A percentile compares a stretch with the other conserved stretches of the same genome.
Evolutionary conservation across 106 monocot genomes (phyloP).

Genomic region (Allium sativum): DNA sequence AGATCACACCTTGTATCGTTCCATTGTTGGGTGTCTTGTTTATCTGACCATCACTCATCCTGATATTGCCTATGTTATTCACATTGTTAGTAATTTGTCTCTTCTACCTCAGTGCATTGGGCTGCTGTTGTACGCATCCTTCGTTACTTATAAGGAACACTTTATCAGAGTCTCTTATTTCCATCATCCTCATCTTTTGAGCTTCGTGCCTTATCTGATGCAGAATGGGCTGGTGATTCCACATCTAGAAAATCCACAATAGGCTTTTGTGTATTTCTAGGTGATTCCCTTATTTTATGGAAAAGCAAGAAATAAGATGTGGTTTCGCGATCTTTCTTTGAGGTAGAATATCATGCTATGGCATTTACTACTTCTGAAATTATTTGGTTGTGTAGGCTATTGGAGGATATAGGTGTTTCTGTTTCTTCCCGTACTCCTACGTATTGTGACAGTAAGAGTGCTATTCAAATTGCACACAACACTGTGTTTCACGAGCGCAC

Average conservation of each 20-base stretch:
- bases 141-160: too few species aligned
- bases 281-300: slow-evolving; percentile 3
- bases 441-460: background rate
- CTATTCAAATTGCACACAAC: too few species aligned
- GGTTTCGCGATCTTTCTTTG: background rate
- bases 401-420: background rate
- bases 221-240: background rate
- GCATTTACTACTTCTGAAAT: background rate
- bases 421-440: background rate
- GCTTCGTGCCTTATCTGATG: background rate
- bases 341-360: background rate
- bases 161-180: too few species aligned
- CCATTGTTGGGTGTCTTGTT: too few species aligned
- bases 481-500: too few species aligned
- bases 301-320: slow-evolving; percentile 4
- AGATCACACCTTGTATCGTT: too few species aligned
- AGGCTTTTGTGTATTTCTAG: background rate
- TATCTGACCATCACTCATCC: too few species aligned
- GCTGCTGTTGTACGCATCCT: too few species aligned
- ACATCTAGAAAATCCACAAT: background rate
- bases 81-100: too few species aligned
- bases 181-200: background rate
- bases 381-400: background rate
- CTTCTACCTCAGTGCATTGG: background rate
- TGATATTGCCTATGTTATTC: too few species aligned